These are phyloP conservation scores for Exsudoporus frostii DNA, from an alignment of 768 basidiomycete species.

Conservation along the genomic window DNA sequence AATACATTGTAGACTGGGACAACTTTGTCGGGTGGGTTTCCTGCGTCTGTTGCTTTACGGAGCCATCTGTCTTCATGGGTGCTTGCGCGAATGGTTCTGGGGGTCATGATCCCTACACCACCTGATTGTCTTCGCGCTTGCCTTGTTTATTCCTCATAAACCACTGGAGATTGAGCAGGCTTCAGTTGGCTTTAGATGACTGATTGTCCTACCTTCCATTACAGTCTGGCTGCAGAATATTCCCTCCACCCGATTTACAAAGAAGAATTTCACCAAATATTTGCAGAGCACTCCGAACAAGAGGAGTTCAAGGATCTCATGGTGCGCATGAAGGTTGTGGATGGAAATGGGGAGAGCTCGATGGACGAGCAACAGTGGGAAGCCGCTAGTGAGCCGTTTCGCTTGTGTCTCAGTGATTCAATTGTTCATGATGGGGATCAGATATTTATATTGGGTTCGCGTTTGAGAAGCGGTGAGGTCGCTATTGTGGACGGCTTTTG, in stretches of 20 bases:
- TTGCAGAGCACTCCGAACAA: constrained; percentile 73
- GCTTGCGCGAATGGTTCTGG: not conserved
- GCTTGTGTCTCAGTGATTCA: not conserved
- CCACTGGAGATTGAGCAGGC: not conserved
- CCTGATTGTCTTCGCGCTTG: not conserved
- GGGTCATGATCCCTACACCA: not conserved
- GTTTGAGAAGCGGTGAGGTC: constrained; percentile 63
- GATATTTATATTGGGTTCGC: constrained; percentile 95
- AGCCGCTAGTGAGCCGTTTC: constrained; percentile 80
- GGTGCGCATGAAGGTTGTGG: constrained; percentile 88
- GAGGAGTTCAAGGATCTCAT: constrained; percentile 81
- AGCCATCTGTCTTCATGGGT: not conserved
- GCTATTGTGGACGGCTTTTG: not conserved
- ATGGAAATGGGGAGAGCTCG: constrained; percentile 77
- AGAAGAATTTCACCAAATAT: constrained; percentile 89
- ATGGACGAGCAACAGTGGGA: constrained; percentile 98
- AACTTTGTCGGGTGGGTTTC: constrained; percentile 74
- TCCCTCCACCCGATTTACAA: constrained; percentile 71
- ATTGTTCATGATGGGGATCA: constrained; percentile 31
- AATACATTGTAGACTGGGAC: constrained; percentile 96
- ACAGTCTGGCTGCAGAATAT: constrained; percentile 82
- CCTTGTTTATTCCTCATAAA: not conserved
- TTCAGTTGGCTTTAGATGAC: not conserved
- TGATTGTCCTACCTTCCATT: constrained; percentile 12
- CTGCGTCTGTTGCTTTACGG: not conserved